Evolutionary conservation across 2,329 filamentous ascomycete genomes (phyloP), one percentile per base, ranked within the genome.

Genomic region (Plectosphaerella cucumerina): DNA sequence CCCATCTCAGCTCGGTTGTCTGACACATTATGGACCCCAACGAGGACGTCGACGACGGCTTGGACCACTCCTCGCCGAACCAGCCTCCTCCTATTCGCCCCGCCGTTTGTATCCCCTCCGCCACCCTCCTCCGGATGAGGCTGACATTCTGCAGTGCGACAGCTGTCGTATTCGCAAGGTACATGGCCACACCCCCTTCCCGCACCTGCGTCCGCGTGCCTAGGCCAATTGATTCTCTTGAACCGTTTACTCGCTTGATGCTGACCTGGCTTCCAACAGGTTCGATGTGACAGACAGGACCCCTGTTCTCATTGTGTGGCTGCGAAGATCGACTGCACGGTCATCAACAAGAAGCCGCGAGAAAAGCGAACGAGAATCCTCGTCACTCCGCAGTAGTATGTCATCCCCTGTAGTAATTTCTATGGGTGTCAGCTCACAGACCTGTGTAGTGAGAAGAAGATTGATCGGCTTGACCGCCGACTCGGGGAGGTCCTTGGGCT

Each of bases 321-420:
- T 44, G 63, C 63, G 50, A 65, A 65, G 51, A 65, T 69, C 14
- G 57, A 62, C 11, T 69, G 66, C 26, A 63, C 59, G 21, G 62
- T 67, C 39, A 53, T 57, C 10, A 62, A 62, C 26, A 49, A 51
- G 33, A 60, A 58, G 11, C 62, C 63, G 42, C 65, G 61, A 17
- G 65, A 68, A 56, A 67, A 67, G 50, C 61, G 65, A 34, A 62
- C 62, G 2, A 58, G 66, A 11, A 65, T 69, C 21, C 62, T 68
- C 17, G 48, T 69, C 20, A 66, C 62, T 39, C 59, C 65, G 34
- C 64, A 67, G 50, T 69, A 68, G 66, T 69, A 55, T 54, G 66
- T 41, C 34, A 37, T 60, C 18, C 11, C 31, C 22, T 12, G 20
- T 17, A 23, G 17, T 18, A 31, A 8, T 44, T 22, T 15, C 34